These are phyloP conservation scores for Leccinum disarticulatum DNA, from an alignment of 768 basidiomycete species.

Conservation along the genomic window DNA sequence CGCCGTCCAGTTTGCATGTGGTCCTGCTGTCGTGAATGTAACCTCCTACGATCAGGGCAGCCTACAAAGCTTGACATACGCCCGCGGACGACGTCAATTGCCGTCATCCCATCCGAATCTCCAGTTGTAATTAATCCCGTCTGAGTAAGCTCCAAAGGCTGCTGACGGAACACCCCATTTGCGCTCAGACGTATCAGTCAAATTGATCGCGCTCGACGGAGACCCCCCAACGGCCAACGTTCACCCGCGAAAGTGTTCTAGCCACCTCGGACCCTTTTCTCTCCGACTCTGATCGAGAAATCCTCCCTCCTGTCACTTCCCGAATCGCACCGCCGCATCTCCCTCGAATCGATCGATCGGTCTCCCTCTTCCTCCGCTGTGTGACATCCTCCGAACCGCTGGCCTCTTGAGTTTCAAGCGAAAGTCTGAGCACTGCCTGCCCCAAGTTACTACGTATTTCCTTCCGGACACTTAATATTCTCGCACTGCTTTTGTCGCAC, in stretches of 20 bases:
- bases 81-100: not conserved
- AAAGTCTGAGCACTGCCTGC: slow-evolving; percentile 5
- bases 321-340: not conserved
- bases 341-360: not conserved
- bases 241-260: slow-evolving; percentile 12
- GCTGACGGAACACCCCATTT: slow-evolving; percentile 7
- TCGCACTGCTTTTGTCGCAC: slow-evolving; percentile 9
- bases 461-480: not conserved
- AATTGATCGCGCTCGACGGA: not conserved
- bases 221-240: not conserved
- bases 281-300: slow-evolving; percentile 16
- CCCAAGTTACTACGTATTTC: not conserved
- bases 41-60: slow-evolving; percentile 7
- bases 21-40: not conserved
- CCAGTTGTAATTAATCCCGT: not conserved
- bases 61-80: not conserved
- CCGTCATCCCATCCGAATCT: not conserved
- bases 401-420: not conserved
- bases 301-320: slow-evolving; percentile 6
- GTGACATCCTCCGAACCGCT: not conserved
- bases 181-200: slow-evolving; percentile 2
- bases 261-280: not conserved
- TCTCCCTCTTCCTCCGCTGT: not conserved
- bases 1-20: not conserved
- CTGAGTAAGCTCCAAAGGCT: not conserved